phyloP scores from a whole-genome alignment of 352 stramenopile species.

The Pythium myriotylum region DNA sequence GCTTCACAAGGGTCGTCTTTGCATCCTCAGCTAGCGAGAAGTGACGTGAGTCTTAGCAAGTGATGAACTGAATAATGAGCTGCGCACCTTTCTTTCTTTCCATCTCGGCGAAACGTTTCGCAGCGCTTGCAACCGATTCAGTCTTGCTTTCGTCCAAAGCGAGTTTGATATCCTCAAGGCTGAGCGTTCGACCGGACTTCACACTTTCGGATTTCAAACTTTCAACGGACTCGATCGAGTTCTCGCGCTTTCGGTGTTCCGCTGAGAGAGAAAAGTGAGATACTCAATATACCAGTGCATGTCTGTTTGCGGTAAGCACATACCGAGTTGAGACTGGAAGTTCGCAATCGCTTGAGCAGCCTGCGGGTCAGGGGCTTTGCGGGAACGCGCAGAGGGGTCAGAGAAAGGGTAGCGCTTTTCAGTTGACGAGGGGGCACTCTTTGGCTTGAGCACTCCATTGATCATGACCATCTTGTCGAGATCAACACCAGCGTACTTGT shows the following conservation, averaged over 20 bases:
- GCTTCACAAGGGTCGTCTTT: neutral
- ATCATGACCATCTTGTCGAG: constrained; percentile 66
- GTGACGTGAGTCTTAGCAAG: neutral
- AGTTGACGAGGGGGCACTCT: constrained; percentile 28
- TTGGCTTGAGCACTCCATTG: constrained; percentile 56
- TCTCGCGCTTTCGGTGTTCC: constrained; percentile 29
- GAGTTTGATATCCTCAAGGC: constrained; percentile 60
- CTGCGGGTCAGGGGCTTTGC: constrained; percentile 38
- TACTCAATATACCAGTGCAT: too few species aligned
- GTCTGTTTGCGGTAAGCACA: too few species aligned
- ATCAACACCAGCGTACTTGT: constrained; percentile 51
- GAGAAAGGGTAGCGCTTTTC: constrained; percentile 62
- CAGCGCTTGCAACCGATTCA: constrained; percentile 49
- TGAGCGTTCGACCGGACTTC: constrained; percentile 21
- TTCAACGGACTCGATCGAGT: constrained; percentile 28
- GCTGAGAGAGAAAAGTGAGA: constrained; percentile 27
- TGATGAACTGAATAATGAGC: neutral
- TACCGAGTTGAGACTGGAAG: constrained; percentile 67
- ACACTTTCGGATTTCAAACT: constrained; percentile 14
- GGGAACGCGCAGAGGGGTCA: constrained; percentile 39
- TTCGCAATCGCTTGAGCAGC: constrained; percentile 49
- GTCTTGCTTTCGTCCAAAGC: constrained; percentile 53
- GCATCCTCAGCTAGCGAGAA: constrained; percentile 10
- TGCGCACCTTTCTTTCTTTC: constrained; percentile 58
- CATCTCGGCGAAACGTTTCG: constrained; percentile 67